Evolutionary conservation across 2,329 filamentous ascomycete species (phyloP), one percentile per base, ranked within the genome.

Genomic region (Phaeophleospora eucalypticola): DNA sequence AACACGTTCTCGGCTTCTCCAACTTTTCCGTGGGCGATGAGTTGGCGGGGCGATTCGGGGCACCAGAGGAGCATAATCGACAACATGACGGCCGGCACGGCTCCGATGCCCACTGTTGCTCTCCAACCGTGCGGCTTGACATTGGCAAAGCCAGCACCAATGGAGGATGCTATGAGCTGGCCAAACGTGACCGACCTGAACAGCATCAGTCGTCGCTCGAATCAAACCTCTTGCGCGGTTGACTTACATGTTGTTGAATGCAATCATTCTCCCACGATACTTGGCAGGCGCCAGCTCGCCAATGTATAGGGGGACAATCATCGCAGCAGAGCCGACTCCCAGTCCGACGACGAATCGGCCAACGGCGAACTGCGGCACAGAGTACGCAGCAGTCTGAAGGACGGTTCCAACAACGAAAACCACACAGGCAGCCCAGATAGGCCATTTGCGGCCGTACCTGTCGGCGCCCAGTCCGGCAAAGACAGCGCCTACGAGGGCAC

Each of bases 241-340:
- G 7, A 16, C 34, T 15, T 17, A 15, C 34, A 36, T 36, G 34
- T 36, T 36, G 34, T 36, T 71, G 16, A 78, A 58, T 1, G 65
- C 70, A 56, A 77, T 72, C 66, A 75, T 72, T 2, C 70, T 65
- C 12, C 75, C 75, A 41, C 75, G 68, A 35, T 72, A 71, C 49
- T 71, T 73, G 3, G 74, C 69, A 0, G 75, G 76, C 1, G 75
- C 71, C 2, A 78, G 64, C 45, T 78, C 75, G 2, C 69, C 71
- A 34, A 78, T 76, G 52, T 78, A 79, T 7, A 69, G 45, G 52
- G 59, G 69, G 34, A 58, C 55, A 15, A 59, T 48, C 71, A 77
- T 76, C 12, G 71, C 69, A 6, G 72, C 74, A 1, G 65, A 69
- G 0, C 72, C 71, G n/a, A 75, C 72, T 35, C 75, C 74, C 4